These are phyloP conservation scores for Phytopythium delawarense DNA, from an alignment of 352 stramenopile genomes.

Conservation along the genomic window DNA sequence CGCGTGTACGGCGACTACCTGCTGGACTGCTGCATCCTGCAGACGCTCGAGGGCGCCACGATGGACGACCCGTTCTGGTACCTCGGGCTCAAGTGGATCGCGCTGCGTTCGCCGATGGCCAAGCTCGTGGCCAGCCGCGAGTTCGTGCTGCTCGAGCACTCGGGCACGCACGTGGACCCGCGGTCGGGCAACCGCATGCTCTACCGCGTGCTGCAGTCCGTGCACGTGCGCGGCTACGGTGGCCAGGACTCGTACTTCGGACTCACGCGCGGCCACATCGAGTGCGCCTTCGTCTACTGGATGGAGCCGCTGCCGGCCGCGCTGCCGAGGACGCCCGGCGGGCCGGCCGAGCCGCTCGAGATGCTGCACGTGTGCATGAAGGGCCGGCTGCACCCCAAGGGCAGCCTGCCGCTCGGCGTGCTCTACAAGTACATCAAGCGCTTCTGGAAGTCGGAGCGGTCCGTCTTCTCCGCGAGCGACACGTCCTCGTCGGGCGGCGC, in stretches of 20 bases:
- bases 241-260: slow-evolving; percentile 64
- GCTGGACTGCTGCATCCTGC: slow-evolving; percentile 58
- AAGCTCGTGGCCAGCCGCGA: slow-evolving; percentile 57
- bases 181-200: slow-evolving; percentile 45
- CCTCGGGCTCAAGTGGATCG: slow-evolving; percentile 69
- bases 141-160: slow-evolving; percentile 68
- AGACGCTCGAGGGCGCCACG: slow-evolving; percentile 59
- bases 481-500: slow-evolving; percentile 11
- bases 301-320: slow-evolving; percentile 27
- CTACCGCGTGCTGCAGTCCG: slow-evolving; percentile 59
- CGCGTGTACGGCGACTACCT: slow-evolving; percentile 47
- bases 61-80: slow-evolving; percentile 73
- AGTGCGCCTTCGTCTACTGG: slow-evolving; percentile 68
- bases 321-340: not conserved
- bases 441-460: slow-evolving; percentile 43
- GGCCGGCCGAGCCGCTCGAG: not conserved
- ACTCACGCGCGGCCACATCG: slow-evolving; percentile 57
- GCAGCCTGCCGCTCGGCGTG: slow-evolving; percentile 48
- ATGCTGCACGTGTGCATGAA: slow-evolving; percentile 60
- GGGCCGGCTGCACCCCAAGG: slow-evolving; percentile 54
- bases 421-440: slow-evolving; percentile 59
- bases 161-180: slow-evolving; percentile 50
- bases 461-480: slow-evolving; percentile 21
- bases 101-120: slow-evolving; percentile 57
- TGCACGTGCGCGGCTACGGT: slow-evolving; percentile 55